A percentile compares a stretch with the other conserved stretches of the same genome.
Conservation (phyloP, 768 basidiomycete species). For the Terana coerulea region DNA sequence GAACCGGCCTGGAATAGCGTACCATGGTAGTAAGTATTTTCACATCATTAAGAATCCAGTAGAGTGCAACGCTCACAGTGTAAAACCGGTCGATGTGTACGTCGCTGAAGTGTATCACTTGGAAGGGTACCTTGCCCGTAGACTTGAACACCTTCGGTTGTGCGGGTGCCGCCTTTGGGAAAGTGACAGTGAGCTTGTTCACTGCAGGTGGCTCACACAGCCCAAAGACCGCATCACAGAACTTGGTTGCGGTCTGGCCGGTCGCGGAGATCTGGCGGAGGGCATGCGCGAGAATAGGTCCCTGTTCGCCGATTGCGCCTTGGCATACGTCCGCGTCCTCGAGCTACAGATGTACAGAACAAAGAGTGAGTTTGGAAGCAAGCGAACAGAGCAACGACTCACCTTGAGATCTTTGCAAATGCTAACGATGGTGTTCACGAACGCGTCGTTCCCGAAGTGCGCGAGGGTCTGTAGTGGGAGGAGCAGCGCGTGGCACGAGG, state of each 20-base stretch:
- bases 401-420: conserved; percentile 7
- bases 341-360: conserved; percentile 24
- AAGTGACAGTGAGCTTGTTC: conserved; percentile 38
- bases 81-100: conserved; percentile 59
- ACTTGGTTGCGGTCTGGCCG: conserved; percentile 46
- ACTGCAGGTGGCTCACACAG: conserved; percentile 49
- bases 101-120: conserved; percentile 60
- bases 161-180: conserved; percentile 40
- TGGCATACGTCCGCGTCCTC: conserved; percentile 57
- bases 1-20: conserved; percentile 39
- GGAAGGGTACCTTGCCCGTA: conserved; percentile 41
- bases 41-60: neutral
- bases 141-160: conserved; percentile 33
- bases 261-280: conserved; percentile 44
- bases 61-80: conserved; percentile 33
- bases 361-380: neutral
- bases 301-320: conserved; percentile 47
- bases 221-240: conserved; percentile 53
- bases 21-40: neutral
- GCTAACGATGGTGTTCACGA: conserved; percentile 6
- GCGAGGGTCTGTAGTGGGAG: conserved; percentile 12
- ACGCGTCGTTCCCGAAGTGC: conserved; percentile 9
- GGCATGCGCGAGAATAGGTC: conserved; percentile 55
- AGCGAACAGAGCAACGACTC: neutral
- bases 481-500: conserved; percentile 10